Conservation (phyloP, 768 basidiomycete genomes). For the Lactifluus subvellereus region DNA sequence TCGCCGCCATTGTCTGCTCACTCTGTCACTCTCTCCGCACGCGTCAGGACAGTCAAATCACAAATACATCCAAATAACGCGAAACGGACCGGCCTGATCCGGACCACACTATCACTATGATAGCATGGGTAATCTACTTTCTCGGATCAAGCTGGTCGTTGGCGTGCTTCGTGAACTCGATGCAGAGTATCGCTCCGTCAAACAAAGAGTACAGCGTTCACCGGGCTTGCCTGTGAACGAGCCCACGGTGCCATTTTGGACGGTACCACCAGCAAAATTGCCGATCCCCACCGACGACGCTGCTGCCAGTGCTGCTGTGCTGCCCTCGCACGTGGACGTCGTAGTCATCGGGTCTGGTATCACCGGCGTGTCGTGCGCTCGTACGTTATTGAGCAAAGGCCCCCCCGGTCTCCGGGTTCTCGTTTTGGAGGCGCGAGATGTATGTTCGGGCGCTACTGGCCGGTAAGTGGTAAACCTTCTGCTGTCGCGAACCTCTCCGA, state of each 20-base stretch:
- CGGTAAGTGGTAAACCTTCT: constrained; percentile 38
- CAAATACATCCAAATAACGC: constrained; percentile 8
- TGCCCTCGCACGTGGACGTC: constrained; percentile 53
- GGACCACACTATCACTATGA: neutral
- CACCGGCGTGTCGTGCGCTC: constrained; percentile 57
- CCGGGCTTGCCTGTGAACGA: constrained; percentile 54
- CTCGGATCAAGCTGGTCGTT: constrained; percentile 6
- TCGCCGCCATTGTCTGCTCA: neutral
- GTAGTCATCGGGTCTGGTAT: constrained; percentile 77
- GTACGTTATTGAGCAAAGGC: constrained; percentile 42
- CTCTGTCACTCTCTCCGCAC: too few species aligned
- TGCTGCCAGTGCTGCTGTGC: neutral
- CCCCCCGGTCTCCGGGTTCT: constrained; percentile 41
- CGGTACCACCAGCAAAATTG: constrained; percentile 45
- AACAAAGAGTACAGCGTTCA: constrained; percentile 32
- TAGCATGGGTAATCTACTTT: constrained; percentile 14
- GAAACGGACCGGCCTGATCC: neutral
- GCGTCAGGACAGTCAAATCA: too few species aligned
- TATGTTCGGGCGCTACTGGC: constrained; percentile 69
- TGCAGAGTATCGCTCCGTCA: constrained; percentile 10
- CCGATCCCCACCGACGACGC: constrained; percentile 29
- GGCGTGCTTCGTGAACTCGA: neutral
- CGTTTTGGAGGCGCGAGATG: constrained; percentile 77
- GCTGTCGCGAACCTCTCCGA: too few species aligned
- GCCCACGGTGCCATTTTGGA: constrained; percentile 62